Conservation (phyloP, 2,329 filamentous ascomycete species). For the Aspergillus sp. region DNA sequence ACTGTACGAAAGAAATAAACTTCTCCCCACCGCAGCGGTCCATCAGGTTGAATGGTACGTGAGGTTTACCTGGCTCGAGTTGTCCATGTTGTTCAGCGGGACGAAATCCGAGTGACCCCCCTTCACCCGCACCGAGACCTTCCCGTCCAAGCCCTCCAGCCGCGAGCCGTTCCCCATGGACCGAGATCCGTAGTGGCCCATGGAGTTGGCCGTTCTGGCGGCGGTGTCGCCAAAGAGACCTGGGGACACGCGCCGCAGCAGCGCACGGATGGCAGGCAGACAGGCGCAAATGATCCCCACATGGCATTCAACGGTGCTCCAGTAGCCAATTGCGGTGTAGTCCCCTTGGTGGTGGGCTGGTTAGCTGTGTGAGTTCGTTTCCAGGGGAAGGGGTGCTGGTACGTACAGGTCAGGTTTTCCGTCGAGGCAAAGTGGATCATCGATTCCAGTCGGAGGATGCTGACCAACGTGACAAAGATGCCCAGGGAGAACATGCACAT, state of each 20-base stretch:
- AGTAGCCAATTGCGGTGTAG: constrained; percentile 29
- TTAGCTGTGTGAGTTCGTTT: no score
- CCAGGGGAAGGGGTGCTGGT: no score
- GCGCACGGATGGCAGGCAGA: constrained; percentile 33
- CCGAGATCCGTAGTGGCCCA: neutral
- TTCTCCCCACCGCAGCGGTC: no score
- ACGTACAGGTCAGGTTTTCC: constrained; percentile 39
- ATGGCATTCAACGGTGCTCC: constrained; percentile 31
- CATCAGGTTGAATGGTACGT: neutral
- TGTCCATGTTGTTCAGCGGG: neutral
- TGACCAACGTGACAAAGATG: constrained; percentile 45
- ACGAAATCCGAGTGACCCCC: neutral
- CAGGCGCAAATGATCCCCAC: constrained; percentile 32
- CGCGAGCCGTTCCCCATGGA: neutral
- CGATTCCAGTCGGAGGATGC: constrained; percentile 44
- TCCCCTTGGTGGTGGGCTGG: constrained; percentile 23
- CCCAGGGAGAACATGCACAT: constrained; percentile 39
- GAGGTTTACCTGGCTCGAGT: neutral
- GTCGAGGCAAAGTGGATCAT: constrained; percentile 45
- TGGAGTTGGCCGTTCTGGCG: neutral
- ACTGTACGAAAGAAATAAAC: neutral
- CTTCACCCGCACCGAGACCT: neutral
- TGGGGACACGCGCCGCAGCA: constrained; percentile 39
- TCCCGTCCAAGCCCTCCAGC: neutral
- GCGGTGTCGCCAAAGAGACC: constrained; percentile 34